Conservation (phyloP, 169 alveolate species). For the Eimeria necatrix region DNA sequence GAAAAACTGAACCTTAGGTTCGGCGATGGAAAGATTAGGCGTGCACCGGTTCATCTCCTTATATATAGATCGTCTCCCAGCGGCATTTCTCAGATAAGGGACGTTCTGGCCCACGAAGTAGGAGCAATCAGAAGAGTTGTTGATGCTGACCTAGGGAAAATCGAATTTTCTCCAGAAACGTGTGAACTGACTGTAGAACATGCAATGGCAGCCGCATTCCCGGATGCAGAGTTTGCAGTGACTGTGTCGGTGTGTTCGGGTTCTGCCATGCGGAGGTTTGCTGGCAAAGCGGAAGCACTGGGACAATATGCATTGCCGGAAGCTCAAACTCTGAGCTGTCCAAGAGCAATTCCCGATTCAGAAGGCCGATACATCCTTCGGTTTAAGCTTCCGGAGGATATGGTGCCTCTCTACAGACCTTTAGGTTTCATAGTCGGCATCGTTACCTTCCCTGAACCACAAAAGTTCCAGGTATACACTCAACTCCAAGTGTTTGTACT, state of each 20-base stretch:
- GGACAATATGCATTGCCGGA: neutral
- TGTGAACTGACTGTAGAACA: conserved; percentile 57
- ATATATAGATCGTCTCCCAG: conserved; percentile 70
- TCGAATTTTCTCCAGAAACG: conserved; percentile 51
- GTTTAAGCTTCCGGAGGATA: neutral
- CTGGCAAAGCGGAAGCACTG: conserved; percentile 49
- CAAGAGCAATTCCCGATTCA: conserved; percentile 16
- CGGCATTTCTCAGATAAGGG: conserved; percentile 65
- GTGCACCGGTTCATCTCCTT: conserved; percentile 59
- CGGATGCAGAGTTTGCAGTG: conserved; percentile 43
- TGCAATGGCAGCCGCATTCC: conserved; percentile 70
- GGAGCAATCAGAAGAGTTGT: conserved; percentile 36
- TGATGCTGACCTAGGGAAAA: conserved; percentile 51
- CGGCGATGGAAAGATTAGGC: neutral
- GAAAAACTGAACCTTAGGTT: neutral
- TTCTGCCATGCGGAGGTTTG: conserved; percentile 21
- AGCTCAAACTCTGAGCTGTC: neutral
- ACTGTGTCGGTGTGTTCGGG: conserved; percentile 25
- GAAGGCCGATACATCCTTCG: conserved; percentile 44
- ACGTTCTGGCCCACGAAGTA: conserved; percentile 62
- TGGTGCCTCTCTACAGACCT: conserved; percentile 28
- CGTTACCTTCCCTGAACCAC: conserved; percentile 17
- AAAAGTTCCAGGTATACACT: conserved; percentile 21
- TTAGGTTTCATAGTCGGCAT: conserved; percentile 5
- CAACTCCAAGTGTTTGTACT: neutral